Evolutionary conservation across 2,329 filamentous ascomycete species (phyloP).

Genomic region (Colletotrichum noveboracense): DNA sequence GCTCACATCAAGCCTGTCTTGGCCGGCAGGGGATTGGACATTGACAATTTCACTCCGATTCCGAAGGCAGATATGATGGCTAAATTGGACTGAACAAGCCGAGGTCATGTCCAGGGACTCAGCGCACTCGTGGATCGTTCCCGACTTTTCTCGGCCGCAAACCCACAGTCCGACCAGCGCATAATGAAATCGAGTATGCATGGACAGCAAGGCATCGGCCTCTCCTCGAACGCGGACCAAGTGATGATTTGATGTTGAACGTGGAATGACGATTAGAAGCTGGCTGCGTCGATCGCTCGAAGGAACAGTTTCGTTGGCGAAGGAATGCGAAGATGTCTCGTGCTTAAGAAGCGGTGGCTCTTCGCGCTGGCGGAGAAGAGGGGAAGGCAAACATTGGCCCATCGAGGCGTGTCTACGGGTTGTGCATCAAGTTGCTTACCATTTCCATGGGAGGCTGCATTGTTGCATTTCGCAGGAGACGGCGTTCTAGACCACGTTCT

Average conservation of each 20-base stretch:
- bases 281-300: slow-evolving; percentile 20
- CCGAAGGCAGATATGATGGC: slow-evolving; percentile 97
- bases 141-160: slow-evolving; percentile 15
- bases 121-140: slow-evolving; percentile 21
- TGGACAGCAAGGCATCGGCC: slow-evolving; percentile 16
- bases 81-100: slow-evolving; percentile 81
- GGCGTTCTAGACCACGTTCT: slow-evolving; percentile 53
- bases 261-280: slow-evolving; percentile 26
- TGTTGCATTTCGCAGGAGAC: slow-evolving; percentile 42
- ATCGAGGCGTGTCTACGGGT: not conserved
- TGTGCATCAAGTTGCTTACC: slow-evolving; percentile 2
- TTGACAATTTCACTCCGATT: slow-evolving; percentile 92
- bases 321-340: slow-evolving; percentile 7
- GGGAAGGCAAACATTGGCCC: not conserved
- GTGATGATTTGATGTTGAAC: slow-evolving; percentile 19
- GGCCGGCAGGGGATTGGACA: slow-evolving; percentile 80
- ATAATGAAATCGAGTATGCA: slow-evolving; percentile 33
- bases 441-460: slow-evolving; percentile 28
- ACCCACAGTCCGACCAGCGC: slow-evolving; percentile 24
- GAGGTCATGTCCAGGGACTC: slow-evolving; percentile 34
- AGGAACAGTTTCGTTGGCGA: slow-evolving; percentile 28
- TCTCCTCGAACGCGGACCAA: slow-evolving; percentile 3
- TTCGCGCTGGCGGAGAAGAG: not conserved
- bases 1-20: slow-evolving; percentile 79
- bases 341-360: not conserved